Percentiles rank a stretch among this genome's conserved stretches.
Evolutionary conservation across 139 green algal species (phyloP).

Genomic region (Chlamydomonas schloesseri): DNA sequence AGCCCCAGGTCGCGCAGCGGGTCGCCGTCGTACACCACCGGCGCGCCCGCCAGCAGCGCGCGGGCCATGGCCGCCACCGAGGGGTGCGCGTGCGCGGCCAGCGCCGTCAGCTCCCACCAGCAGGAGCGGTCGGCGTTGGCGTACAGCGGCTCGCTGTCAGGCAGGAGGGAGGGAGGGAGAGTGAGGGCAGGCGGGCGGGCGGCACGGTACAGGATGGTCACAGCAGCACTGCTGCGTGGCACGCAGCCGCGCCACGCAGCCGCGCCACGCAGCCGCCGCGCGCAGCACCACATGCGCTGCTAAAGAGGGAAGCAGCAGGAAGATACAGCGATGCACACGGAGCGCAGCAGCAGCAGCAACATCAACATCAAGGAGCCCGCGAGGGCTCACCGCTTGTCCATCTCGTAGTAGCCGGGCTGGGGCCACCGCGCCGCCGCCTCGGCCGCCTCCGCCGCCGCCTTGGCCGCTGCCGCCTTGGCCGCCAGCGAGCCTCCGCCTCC

Average conservation of each 20-base stretch:
- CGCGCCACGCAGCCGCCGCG: no score
- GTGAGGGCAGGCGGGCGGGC: background rate
- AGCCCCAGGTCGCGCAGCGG: constrained; percentile 89
- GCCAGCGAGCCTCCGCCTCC: background rate
- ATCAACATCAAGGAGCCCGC: no score
- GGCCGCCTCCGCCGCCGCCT: background rate
- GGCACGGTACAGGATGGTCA: background rate
- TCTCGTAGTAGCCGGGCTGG: constrained; percentile 78
- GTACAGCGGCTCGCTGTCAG: constrained; percentile 82
- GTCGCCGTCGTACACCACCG: constrained; percentile 89
- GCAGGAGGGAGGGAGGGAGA: background rate
- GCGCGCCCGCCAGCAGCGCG: constrained; percentile 85
- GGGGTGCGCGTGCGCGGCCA: constrained; percentile 91
- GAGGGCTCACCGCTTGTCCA: constrained; percentile 77
- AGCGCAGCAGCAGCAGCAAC: no score
- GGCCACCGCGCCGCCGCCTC: constrained; percentile 53
- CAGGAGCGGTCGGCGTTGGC: constrained; percentile 77
- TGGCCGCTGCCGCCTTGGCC: constrained; percentile 20
- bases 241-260: no score
- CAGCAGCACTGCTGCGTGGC: background rate
- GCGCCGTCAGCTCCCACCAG: constrained; percentile 91
- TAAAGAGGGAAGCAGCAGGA: no score
- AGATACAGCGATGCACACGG: no score
- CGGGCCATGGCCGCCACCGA: constrained; percentile 89
- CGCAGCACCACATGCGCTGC: no score